Percentiles rank a stretch among this genome's conserved stretches.
Conservation (phyloP, 495 filamentous ascomycete species). For the Haplographium delicatum region DNA sequence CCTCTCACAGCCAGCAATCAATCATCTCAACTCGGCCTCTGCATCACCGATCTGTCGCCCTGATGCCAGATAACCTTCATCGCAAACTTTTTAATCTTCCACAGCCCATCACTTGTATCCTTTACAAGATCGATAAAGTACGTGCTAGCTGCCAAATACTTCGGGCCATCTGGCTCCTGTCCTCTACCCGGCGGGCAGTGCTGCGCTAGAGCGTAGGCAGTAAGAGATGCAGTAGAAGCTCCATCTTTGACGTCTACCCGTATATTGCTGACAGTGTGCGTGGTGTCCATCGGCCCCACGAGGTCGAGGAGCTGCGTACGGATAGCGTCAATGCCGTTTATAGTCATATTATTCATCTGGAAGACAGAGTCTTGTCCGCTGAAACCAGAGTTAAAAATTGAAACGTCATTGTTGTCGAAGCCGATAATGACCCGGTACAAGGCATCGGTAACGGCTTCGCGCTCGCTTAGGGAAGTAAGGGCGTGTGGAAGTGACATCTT, state of each 20-base stretch:
- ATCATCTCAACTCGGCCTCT: not conserved
- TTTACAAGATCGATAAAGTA: slow-evolving; percentile 9
- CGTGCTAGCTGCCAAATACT: not conserved
- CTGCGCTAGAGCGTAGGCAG: slow-evolving; percentile 4
- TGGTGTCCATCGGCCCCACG: slow-evolving; percentile 16
- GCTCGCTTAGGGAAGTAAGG: slow-evolving; percentile 2
- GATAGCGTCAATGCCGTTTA: not conserved
- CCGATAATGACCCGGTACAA: slow-evolving; percentile 1
- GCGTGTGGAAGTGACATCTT: slow-evolving; percentile 3
- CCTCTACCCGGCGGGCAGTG: slow-evolving; percentile 3
- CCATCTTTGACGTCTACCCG: slow-evolving; percentile 4
- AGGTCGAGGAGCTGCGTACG: not conserved
- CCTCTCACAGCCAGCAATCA: no score
- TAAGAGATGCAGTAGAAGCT: slow-evolving; percentile 3
- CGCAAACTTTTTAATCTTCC: slow-evolving; percentile 12
- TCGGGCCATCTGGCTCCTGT: not conserved
- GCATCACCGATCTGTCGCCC: slow-evolving; percentile 7
- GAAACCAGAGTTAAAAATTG: slow-evolving; percentile 5
- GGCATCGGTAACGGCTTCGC: slow-evolving; percentile 14
- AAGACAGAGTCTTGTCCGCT: not conserved
- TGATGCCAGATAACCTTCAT: slow-evolving; percentile 9
- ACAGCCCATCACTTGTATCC: slow-evolving; percentile 1
- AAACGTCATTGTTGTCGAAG: slow-evolving; percentile 10
- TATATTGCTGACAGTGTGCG: slow-evolving; percentile 11
- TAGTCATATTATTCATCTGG: not conserved